Percentiles rank a stretch among this genome's conserved stretches.
Conservation (phyloP, 1,284 basidiomycete genomes). For the Schizopora paradoxa region DNA sequence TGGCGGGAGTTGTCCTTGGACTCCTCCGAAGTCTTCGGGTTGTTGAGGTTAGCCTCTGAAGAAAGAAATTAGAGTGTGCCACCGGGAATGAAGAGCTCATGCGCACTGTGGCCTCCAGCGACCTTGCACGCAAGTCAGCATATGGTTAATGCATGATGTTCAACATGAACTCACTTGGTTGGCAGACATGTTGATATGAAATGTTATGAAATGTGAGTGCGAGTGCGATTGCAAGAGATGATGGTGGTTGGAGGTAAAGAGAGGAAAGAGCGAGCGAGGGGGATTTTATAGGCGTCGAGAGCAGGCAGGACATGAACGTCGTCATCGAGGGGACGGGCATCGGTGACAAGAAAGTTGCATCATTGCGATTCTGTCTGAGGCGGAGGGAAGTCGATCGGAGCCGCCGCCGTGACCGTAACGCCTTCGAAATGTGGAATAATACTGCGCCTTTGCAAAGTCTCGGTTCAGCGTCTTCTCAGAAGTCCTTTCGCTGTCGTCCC, state of each 20-base stretch:
- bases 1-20: constrained; percentile 45
- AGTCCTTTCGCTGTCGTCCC: too few relatives aligned
- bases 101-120: constrained; percentile 16
- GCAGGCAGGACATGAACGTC: too few relatives aligned
- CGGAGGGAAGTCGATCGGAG: too few relatives aligned
- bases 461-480: too few relatives aligned
- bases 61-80: not conserved
- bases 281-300: too few relatives aligned
- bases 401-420: too few relatives aligned
- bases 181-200: constrained; percentile 4
- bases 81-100: too few relatives aligned
- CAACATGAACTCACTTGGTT: constrained; percentile 10
- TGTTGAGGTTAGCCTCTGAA: constrained; percentile 28
- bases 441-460: too few relatives aligned
- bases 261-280: not conserved
- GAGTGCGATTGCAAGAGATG: not conserved
- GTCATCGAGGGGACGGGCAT: too few relatives aligned
- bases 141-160: not conserved
- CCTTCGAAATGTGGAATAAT: too few relatives aligned
- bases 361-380: too few relatives aligned
- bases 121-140: not conserved
- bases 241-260: not conserved
- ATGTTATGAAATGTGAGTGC: not conserved
- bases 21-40: constrained; percentile 44
- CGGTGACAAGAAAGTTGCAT: too few relatives aligned